phyloP scores from a whole-genome alignment of 2,329 filamentous ascomycete genomes.

The Macroventuria anomochaeta region DNA sequence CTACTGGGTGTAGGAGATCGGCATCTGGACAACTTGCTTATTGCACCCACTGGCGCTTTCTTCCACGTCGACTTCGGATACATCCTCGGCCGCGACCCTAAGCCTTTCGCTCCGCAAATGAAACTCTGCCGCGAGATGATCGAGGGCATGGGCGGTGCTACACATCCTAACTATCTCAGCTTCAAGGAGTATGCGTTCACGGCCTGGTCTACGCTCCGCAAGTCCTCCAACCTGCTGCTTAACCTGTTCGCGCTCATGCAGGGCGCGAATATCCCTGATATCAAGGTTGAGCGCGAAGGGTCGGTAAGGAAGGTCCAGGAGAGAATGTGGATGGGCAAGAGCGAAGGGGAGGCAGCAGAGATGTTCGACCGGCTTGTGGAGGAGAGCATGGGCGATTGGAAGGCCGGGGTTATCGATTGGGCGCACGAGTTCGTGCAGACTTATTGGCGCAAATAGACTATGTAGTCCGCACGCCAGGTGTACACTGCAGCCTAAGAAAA shows the following conservation, averaged over 20 bases:
- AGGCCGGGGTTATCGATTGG: slow-evolving; percentile 92
- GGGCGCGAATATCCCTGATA: slow-evolving; percentile 95
- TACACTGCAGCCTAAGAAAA: no score
- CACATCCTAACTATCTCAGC: slow-evolving; percentile 79
- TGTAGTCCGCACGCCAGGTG: no score
- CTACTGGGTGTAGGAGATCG: slow-evolving; percentile 95
- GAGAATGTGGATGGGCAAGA: slow-evolving; percentile 88
- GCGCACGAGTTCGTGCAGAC: slow-evolving; percentile 89
- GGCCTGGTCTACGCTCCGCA: slow-evolving; percentile 88
- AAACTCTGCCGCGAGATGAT: slow-evolving; percentile 99
- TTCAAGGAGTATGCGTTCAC: slow-evolving; percentile 98
- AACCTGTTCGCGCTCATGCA: slow-evolving; percentile 98
- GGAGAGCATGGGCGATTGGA: slow-evolving; percentile 80
- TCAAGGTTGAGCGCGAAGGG: slow-evolving; percentile 89
- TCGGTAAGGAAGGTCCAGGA: slow-evolving; percentile 95
- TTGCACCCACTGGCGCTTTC: slow-evolving; percentile 90
- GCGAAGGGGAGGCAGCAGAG: slow-evolving; percentile 88
- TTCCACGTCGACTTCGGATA: slow-evolving; percentile 99
- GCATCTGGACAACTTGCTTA: slow-evolving; percentile 91
- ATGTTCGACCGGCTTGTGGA: slow-evolving; percentile 90
- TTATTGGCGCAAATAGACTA: slow-evolving; percentile 69
- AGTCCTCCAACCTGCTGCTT: slow-evolving; percentile 87
- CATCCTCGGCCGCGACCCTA: slow-evolving; percentile 94
- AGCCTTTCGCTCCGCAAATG: slow-evolving; percentile 96
- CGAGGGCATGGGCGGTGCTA: slow-evolving; percentile 91